These are phyloP conservation scores for Tuber magnatum DNA, from an alignment of 495 filamentous ascomycete genomes.

Conservation along the genomic window DNA sequence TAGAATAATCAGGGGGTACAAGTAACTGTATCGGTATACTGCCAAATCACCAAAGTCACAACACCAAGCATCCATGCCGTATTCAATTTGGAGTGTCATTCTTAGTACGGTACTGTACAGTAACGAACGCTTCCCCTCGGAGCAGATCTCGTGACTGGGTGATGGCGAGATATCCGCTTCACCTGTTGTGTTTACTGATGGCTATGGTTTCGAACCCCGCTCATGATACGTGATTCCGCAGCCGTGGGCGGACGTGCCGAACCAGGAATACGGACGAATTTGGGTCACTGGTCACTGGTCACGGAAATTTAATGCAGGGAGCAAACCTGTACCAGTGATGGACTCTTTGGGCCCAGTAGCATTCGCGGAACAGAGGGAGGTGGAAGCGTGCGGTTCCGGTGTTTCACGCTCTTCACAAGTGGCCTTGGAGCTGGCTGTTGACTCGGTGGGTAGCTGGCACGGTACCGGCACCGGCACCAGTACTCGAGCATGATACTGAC, in stretches of 20 bases:
- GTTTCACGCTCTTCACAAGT: not conserved
- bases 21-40: no score
- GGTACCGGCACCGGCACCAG: not conserved
- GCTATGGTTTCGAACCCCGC: not conserved
- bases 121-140: not conserved
- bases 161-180: not conserved
- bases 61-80: not conserved
- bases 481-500: not conserved
- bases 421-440: not conserved
- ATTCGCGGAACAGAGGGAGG: not conserved
- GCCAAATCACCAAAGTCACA: not conserved
- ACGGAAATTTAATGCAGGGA: not conserved
- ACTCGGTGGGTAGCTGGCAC: no score
- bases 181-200: not conserved
- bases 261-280: not conserved
- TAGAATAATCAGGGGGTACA: no score
- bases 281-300: not conserved
- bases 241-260: not conserved
- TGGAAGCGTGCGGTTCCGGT: not conserved
- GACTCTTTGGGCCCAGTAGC: not conserved
- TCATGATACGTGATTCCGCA: not conserved
- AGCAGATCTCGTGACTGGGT: not conserved
- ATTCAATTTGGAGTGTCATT: not conserved
- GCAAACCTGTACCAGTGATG: not conserved
- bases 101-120: not conserved